Evolutionary conservation across 108 stramenopile species (phyloP).

Genomic region (Seminavis robusta): DNA sequence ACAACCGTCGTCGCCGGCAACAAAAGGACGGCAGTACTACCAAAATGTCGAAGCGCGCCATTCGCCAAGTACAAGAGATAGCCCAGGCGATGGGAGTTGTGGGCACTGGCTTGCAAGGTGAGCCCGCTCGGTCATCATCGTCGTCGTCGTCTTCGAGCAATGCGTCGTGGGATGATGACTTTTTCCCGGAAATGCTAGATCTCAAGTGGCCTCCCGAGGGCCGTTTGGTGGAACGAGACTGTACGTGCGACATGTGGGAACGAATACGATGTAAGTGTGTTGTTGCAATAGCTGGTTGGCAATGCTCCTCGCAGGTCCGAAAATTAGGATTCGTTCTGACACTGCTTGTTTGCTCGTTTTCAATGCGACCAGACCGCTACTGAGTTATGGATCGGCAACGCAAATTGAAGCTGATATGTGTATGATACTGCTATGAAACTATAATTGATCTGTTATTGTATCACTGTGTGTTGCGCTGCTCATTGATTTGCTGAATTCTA

Average conservation of each 20-base stretch:
- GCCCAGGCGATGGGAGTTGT: conserved; percentile 64
- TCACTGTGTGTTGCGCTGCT: too few species aligned
- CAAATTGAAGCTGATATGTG: too few species aligned
- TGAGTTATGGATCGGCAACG: too few species aligned
- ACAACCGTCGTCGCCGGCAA: conserved; percentile 3
- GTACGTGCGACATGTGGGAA: conserved; percentile 74
- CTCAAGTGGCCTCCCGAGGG: conserved; percentile 63
- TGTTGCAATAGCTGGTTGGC: too few species aligned
- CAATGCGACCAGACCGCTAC: too few species aligned
- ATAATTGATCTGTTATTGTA: too few species aligned
- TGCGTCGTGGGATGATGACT: conserved; percentile 39
- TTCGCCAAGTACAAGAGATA: conserved; percentile 36
- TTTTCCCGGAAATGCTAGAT: conserved; percentile 59
- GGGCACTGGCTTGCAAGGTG: conserved; percentile 45
- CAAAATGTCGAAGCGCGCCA: conserved; percentile 6
- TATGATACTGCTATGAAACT: too few species aligned
- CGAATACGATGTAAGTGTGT: conserved; percentile 56
- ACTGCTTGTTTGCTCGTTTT: too few species aligned
- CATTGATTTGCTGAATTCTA: too few species aligned
- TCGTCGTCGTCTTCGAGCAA: conserved; percentile 2
- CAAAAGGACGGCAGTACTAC: background rate
- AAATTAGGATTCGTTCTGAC: too few species aligned
- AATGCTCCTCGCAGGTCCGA: too few species aligned
- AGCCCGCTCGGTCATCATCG: conserved; percentile 7
- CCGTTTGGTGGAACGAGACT: conserved; percentile 54